A percentile compares a stretch with the other conserved stretches of the same genome.
Evolutionary conservation across 2,329 filamentous ascomycete species (phyloP).

Genomic region (Stagonosporopsis chrysanthemi): DNA sequence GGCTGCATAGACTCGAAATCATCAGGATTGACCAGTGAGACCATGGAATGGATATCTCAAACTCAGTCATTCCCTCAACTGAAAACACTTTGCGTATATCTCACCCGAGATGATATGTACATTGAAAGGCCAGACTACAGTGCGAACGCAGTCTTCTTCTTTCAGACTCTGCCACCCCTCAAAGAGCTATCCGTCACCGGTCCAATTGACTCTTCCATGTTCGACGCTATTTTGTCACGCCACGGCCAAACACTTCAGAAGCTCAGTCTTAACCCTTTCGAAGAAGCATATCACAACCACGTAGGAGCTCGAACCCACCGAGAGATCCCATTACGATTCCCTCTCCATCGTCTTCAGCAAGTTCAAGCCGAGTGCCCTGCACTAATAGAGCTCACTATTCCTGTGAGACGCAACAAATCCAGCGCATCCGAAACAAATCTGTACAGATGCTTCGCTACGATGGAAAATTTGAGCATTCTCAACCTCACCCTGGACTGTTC

Average conservation of each 20-base stretch:
- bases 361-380: slow-evolving; percentile 22
- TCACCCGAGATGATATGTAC: slow-evolving; percentile 19
- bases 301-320: slow-evolving; percentile 9
- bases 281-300: neutral
- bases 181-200: slow-evolving; percentile 24
- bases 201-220: slow-evolving; percentile 22
- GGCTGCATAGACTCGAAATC: slow-evolving; percentile 14
- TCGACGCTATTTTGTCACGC: slow-evolving; percentile 21
- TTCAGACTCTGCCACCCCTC: slow-evolving; percentile 25
- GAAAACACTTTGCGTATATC: neutral
- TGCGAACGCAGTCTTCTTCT: slow-evolving; percentile 28
- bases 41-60: slow-evolving; percentile 27
- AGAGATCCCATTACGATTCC: slow-evolving; percentile 27
- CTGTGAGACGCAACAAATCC: slow-evolving; percentile 28
- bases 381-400: slow-evolving; percentile 28
- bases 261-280: neutral
- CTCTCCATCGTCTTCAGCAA: slow-evolving; percentile 19
- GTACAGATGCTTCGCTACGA: slow-evolving; percentile 27
- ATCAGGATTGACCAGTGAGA: slow-evolving; percentile 25
- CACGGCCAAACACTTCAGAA: slow-evolving; percentile 7
- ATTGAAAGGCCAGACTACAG: slow-evolving; percentile 26
- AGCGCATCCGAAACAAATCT: slow-evolving; percentile 24
- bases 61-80: slow-evolving; percentile 16
- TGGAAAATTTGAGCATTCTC: slow-evolving; percentile 22
- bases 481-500: slow-evolving; percentile 30